Percentiles rank a stretch among this genome's conserved stretches.
These are phyloP conservation scores for Rhizopus sp. DNA, from an alignment of 371 early-diverging fungal species.

Conservation along the genomic window DNA sequence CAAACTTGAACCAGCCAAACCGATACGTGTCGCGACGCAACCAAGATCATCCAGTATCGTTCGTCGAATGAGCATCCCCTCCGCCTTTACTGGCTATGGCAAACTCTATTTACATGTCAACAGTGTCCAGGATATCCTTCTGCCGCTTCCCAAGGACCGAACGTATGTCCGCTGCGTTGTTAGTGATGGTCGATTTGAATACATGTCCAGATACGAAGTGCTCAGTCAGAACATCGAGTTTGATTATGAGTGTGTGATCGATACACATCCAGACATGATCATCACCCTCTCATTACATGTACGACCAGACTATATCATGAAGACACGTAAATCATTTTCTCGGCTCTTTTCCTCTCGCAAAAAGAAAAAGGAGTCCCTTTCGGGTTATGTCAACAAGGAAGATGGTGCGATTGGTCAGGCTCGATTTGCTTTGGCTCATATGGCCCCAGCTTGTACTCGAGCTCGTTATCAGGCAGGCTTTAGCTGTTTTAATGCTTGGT, in stretches of 20 bases:
- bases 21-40: too few species aligned
- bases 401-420: conserved; percentile 51
- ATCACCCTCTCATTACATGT: conserved; percentile 42
- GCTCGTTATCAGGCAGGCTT: conserved; percentile 41
- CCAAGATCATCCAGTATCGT: too few species aligned
- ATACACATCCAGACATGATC: conserved; percentile 37
- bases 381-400: conserved; percentile 43
- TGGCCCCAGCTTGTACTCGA: conserved; percentile 43
- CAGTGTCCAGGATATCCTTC: conserved; percentile 34
- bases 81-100: conserved; percentile 10
- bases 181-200: conserved; percentile 51
- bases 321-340: conserved; percentile 31
- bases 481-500: conserved; percentile 53
- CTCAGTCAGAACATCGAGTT: conserved; percentile 29
- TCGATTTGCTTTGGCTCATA: conserved; percentile 41
- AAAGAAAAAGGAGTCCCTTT: conserved; percentile 32
- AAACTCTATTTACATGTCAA: conserved; percentile 47
- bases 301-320: conserved; percentile 41
- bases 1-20: too few species aligned
- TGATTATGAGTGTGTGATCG: conserved; percentile 43
- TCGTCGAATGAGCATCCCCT: too few species aligned
- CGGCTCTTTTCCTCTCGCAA: conserved; percentile 36
- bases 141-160: conserved; percentile 46
- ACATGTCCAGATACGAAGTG: conserved; percentile 49
- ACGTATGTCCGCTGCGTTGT: conserved; percentile 50